Conservation (phyloP, 306 rosid species). For the Clitoria ternatea region DNA sequence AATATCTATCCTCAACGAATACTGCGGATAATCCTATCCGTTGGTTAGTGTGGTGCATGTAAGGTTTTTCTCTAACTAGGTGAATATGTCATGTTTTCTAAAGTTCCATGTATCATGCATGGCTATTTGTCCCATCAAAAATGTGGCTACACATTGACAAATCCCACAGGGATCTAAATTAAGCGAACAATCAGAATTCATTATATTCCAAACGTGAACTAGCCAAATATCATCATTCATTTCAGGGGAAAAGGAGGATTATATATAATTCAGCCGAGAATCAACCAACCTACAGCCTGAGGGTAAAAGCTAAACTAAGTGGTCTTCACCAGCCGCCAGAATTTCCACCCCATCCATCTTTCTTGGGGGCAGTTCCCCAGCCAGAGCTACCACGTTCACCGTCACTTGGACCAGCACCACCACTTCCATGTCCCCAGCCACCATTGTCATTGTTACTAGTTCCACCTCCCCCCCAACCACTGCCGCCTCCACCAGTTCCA, state of each 20-base stretch:
- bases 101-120: not conserved
- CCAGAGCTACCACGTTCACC: slow-evolving; percentile 38
- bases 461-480: slow-evolving; percentile 29
- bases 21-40: not conserved
- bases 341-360: slow-evolving; percentile 42
- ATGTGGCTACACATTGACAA: not conserved
- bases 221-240: not conserved
- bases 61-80: no score
- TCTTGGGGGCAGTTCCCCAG: slow-evolving; percentile 44
- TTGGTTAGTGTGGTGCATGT: not conserved
- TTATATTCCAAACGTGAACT: not conserved
- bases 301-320: not conserved
- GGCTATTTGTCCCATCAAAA: not conserved
- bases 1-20: not conserved
- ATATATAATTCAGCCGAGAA: not conserved
- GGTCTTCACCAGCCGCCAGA: slow-evolving; percentile 38
- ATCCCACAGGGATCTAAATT: not conserved
- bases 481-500: slow-evolving; percentile 36
- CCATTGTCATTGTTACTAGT: slow-evolving; percentile 15
- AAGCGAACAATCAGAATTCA: not conserved
- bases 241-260: not conserved
- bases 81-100: not conserved
- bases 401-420: slow-evolving; percentile 30
- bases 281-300: not conserved
- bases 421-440: slow-evolving; percentile 32